Percentiles rank a stretch among this genome's conserved stretches.
phyloP scores from a whole-genome alignment of 139 green algal species.

The Tetraselmis chui region DNA sequence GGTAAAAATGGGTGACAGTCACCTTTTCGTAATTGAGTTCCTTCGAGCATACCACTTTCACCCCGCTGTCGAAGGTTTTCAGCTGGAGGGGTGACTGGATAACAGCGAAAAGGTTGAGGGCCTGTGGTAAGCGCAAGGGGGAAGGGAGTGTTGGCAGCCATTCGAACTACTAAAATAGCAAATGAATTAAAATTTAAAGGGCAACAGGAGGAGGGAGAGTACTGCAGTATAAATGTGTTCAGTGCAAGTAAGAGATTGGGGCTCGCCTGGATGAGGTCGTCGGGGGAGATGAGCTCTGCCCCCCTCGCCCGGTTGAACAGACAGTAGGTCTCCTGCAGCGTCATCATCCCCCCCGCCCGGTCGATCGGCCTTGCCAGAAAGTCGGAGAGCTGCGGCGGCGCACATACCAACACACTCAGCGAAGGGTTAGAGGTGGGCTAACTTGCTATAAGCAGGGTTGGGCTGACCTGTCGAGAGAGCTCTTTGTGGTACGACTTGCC shows the following conservation, averaged over 20 bases:
- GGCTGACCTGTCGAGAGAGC: constrained; percentile 62
- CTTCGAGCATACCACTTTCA: constrained; percentile 63
- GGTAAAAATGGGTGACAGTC: too few relatives aligned
- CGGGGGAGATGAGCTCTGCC: constrained; percentile 87
- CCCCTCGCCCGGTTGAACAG: constrained; percentile 89
- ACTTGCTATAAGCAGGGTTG: too few relatives aligned
- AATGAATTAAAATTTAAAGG: not conserved
- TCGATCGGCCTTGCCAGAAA: constrained; percentile 62
- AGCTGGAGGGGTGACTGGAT: constrained; percentile 31
- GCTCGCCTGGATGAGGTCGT: constrained; percentile 75
- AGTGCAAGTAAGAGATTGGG: too few relatives aligned
- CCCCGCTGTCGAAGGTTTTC: constrained; percentile 53
- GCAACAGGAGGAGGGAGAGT: too few relatives aligned
- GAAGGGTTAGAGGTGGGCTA: not conserved
- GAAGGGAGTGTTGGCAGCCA: too few relatives aligned
- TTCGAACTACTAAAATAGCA: too few relatives aligned
- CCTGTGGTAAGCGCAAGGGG: too few relatives aligned
- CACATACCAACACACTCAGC: constrained; percentile 8
- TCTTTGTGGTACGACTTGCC: constrained; percentile 73
- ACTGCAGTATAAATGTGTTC: too few relatives aligned
- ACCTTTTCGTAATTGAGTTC: constrained; percentile 53
- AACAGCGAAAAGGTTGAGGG: not conserved
- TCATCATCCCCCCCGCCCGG: constrained; percentile 69
- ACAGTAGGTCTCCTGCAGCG: constrained; percentile 90
- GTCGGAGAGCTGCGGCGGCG: constrained; percentile 58